These are phyloP conservation scores for Euphorbia schlechtendalii DNA, from an alignment of 441 rosid genomes.

Conservation along the genomic window DNA sequence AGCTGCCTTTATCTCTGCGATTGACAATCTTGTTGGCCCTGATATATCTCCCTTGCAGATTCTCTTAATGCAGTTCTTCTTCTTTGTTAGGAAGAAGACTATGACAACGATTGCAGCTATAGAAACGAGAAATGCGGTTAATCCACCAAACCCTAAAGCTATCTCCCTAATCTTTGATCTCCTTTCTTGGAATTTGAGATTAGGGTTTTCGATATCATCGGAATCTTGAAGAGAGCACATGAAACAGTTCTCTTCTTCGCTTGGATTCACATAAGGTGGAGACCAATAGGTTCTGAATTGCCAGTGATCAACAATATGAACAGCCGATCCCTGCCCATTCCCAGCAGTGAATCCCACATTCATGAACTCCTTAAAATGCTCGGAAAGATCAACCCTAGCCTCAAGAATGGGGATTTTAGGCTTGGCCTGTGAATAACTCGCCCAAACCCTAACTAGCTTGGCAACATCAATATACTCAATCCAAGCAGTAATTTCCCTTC, in stretches of 20 bases:
- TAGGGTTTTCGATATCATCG: constrained; percentile 1
- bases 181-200: constrained; percentile 6
- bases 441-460: constrained; percentile 59
- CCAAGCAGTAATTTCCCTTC: constrained; percentile 57
- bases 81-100: constrained; percentile 30
- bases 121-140: constrained; percentile 31
- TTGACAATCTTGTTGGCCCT: constrained; percentile 51
- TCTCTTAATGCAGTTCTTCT: constrained; percentile 17
- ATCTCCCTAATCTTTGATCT: constrained; percentile 28
- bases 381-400: constrained; percentile 52
- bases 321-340: constrained; percentile 60
- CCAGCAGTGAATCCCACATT: constrained; percentile 82
- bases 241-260: constrained; percentile 46
- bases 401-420: constrained; percentile 52
- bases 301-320: constrained; percentile 57
- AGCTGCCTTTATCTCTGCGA: constrained; percentile 54
- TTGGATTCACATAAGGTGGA: constrained; percentile 20
- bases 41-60: constrained; percentile 20
- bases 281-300: constrained; percentile 47
- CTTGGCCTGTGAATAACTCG: constrained; percentile 40
- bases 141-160: constrained; percentile 41
- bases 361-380: constrained; percentile 59
- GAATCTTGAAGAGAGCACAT: constrained; percentile 36
- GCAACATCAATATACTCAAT: constrained; percentile 50
- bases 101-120: constrained; percentile 26